Conservation (phyloP, 2,329 filamentous ascomycete species). For the Shiraia sp. region DNA sequence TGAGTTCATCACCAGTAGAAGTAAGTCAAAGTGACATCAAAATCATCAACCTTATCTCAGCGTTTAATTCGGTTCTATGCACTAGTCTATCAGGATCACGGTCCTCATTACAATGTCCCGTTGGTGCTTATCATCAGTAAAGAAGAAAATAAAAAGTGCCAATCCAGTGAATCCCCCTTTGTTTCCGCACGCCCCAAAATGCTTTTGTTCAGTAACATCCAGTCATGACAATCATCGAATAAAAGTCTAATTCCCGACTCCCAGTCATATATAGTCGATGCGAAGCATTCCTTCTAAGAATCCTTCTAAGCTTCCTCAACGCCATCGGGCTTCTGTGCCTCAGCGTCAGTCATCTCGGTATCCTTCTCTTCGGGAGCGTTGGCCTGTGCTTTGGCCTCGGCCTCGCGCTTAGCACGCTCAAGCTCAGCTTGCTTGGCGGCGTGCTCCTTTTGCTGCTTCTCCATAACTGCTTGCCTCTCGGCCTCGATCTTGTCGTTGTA, state of each 20-base stretch:
- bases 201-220: neutral
- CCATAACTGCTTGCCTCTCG: constrained; percentile 74
- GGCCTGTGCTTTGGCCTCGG: constrained; percentile 66
- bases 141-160: no score
- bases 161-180: no score
- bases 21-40: no score
- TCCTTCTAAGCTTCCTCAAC: constrained; percentile 39
- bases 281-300: neutral
- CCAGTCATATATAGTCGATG: constrained; percentile 11
- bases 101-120: no score
- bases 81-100: no score
- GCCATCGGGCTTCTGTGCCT: constrained; percentile 45
- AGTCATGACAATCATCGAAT: neutral
- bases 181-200: neutral
- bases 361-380: constrained; percentile 49
- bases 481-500: constrained; percentile 93
- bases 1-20: no score
- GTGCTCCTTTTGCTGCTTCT: constrained; percentile 66
- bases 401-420: constrained; percentile 77
- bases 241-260: constrained; percentile 26
- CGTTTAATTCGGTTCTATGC: no score
- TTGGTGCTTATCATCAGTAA: no score
- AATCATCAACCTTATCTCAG: no score
- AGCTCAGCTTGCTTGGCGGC: constrained; percentile 66
- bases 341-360: constrained; percentile 65